Evolutionary conservation across 257 asterid species (phyloP), one percentile per base, ranked within the genome.

Genomic region (Gentiana dahurica): DNA sequence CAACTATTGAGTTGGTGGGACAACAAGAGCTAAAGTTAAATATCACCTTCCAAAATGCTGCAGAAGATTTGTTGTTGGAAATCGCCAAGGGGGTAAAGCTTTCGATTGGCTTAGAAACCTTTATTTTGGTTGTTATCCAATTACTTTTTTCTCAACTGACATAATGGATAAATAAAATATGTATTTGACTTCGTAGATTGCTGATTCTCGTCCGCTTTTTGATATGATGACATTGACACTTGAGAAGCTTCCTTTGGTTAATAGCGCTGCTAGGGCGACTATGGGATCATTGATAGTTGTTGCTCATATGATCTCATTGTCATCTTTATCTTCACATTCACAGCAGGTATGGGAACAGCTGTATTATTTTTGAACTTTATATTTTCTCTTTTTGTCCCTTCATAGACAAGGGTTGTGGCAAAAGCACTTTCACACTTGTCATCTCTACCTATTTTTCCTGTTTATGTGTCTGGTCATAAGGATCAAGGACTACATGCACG

Each of bases 211-310:
- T 6, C 97, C 94, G 2, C 80, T 85, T 49, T 92, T 85, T 69
- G 97, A 88, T 86, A 78, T 88, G 84, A 92, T 88, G 98, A 82
- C 95, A 35, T 79, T 78, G 62, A 79, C 94, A 49, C 59, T 92
- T 77, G 98, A 92, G 88, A 89, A 81, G 73, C 94, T 92, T 71
- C 83, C 98, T 66, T 71, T 82, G 6, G 66, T 75, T 41, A 71
- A 75, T 80, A 83, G 71, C 61, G 93, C 88, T 69, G 90, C 95
- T 35, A 74, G 82, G 65, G 97, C 98, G 57, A 83, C 94, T 36
- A 65, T 92, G 68, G 86, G 90, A 54, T 92, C 98, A 7, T 78
- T 87, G 71, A 72, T 83, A 61, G 83, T 88, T 65, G 86, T 92
- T 67, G 89, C 98, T 64, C 92, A 87, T 67, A 84, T 88, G 69